A percentile compares a stretch with the other conserved stretches of the same genome.
Conservation (phyloP, 164 flowering plant species). For the Sextonia rubra region DNA sequence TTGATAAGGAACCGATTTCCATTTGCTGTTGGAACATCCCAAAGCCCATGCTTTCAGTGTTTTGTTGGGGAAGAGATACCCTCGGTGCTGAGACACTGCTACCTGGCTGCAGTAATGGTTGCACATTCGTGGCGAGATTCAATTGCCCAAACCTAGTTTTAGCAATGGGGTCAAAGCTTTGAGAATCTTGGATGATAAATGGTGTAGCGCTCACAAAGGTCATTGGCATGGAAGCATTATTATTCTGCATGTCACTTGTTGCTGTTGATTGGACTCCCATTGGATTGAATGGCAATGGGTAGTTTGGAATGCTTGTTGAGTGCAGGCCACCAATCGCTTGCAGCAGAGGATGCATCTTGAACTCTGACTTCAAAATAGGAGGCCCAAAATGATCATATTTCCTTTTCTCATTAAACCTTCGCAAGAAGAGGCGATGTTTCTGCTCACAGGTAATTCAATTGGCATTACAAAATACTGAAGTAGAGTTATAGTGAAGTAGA, state of each 20-base stretch:
- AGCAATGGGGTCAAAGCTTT: background rate
- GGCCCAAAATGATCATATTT: background rate
- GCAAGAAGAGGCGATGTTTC: slow-evolving; percentile 5
- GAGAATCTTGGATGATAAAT: background rate
- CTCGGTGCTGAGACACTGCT: background rate
- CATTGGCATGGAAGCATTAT: background rate
- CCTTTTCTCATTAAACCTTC: background rate
- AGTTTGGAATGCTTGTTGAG: background rate
- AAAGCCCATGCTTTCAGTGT: background rate
- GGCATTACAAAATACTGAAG: background rate
- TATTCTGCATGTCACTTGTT: background rate
- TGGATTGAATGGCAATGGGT: background rate
- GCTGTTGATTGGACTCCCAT: background rate
- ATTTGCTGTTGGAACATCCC: background rate
- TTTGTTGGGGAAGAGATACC: background rate
- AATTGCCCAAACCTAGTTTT: background rate
- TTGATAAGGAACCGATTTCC: background rate
- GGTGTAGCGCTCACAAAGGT: background rate
- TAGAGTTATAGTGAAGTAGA: too few relatives aligned
- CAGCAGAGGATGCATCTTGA: background rate
- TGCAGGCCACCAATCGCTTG: background rate
- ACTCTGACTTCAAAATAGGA: background rate
- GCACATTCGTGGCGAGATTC: background rate
- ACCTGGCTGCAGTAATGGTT: background rate
- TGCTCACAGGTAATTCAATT: background rate